Conservation (phyloP, 2,329 filamentous ascomycete genomes). For the Chlorencoelia australis region DNA sequence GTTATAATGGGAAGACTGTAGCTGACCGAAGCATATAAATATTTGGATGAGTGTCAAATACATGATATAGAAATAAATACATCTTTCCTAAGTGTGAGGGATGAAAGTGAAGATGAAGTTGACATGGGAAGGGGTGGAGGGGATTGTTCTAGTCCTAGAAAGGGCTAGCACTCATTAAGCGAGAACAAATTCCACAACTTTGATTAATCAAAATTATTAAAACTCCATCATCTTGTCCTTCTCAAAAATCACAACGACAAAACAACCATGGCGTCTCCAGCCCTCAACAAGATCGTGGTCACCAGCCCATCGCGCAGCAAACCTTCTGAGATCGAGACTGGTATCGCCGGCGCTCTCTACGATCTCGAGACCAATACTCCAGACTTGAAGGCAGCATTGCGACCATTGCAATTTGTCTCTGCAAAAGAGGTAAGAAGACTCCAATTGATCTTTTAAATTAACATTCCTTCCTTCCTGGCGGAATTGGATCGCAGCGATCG, state of each 20-base stretch:
- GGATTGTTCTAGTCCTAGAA: too few relatives aligned
- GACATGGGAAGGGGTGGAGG: too few relatives aligned
- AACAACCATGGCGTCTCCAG: slow-evolving; percentile 54
- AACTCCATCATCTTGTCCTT: background rate
- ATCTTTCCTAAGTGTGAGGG: too few relatives aligned
- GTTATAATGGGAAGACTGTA: too few relatives aligned
- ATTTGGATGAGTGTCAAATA: too few relatives aligned
- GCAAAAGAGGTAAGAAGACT: slow-evolving; percentile 98
- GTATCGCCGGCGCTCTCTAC: slow-evolving; percentile 93
- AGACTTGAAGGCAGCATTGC: slow-evolving; percentile 92
- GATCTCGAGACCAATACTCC: slow-evolving; percentile 99
- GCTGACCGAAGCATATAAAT: too few relatives aligned
- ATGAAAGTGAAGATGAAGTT: too few relatives aligned
- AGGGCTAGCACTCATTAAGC: slow-evolving; percentile 3
- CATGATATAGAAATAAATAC: too few relatives aligned
- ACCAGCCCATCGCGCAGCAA: slow-evolving; percentile 95
- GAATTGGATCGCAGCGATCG: slow-evolving; percentile 9
- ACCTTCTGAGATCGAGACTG: slow-evolving; percentile 95
- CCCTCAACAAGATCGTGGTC: slow-evolving; percentile 95
- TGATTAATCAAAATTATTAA: slow-evolving; percentile 4
- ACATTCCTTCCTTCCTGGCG: background rate
- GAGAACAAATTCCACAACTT: slow-evolving; percentile 1
- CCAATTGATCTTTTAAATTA: background rate
- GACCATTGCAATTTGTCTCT: slow-evolving; percentile 97
- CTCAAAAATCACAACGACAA: slow-evolving; percentile 13